phyloP scores from a whole-genome alignment of 1,284 basidiomycete genomes.

The Pterula multifida region DNA sequence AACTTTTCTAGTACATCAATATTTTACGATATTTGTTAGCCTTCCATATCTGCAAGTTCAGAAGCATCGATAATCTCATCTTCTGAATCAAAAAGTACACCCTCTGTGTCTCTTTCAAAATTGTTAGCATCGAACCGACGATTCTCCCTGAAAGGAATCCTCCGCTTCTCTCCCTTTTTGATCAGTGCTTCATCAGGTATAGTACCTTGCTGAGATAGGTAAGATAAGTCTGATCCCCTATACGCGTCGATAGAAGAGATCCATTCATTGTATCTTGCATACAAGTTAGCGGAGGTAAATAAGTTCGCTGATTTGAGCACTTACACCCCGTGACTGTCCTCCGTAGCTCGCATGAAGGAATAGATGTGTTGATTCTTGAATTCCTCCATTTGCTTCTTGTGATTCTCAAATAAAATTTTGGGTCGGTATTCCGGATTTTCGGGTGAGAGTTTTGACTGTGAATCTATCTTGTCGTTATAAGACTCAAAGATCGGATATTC shows the following conservation, averaged over 20 bases:
- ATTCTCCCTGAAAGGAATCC: slow-evolving; percentile 54
- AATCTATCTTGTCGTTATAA: slow-evolving; percentile 60
- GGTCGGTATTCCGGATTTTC: slow-evolving; percentile 47
- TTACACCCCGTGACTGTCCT: slow-evolving; percentile 71
- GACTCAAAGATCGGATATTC: slow-evolving; percentile 83
- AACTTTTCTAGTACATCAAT: too few species aligned
- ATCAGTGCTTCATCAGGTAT: slow-evolving; percentile 59
- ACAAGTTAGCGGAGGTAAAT: too few species aligned
- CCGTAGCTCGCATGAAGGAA: slow-evolving; percentile 70
- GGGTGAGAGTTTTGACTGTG: slow-evolving; percentile 41
- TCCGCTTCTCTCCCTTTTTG: slow-evolving; percentile 44
- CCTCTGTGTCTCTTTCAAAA: slow-evolving; percentile 28
- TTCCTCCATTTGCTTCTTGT: slow-evolving; percentile 51
- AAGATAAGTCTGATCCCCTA: slow-evolving; percentile 54
- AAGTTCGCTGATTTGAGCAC: slow-evolving; percentile 26
- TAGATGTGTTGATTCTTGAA: slow-evolving; percentile 86
- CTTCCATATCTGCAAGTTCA: slow-evolving; percentile 60
- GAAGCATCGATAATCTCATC: slow-evolving; percentile 38
- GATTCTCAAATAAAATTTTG: slow-evolving; percentile 59
- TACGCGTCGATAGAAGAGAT: slow-evolving; percentile 58
- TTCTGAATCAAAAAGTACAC: slow-evolving; percentile 46
- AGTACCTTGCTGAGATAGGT: slow-evolving; percentile 58
- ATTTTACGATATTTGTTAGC: slow-evolving; percentile 25
- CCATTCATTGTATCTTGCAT: slow-evolving; percentile 63
- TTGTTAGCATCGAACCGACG: slow-evolving; percentile 47